Base-by-base conservation (phyloP, 345 rosid species). In the Crucihimalaya himalaica region DNA sequence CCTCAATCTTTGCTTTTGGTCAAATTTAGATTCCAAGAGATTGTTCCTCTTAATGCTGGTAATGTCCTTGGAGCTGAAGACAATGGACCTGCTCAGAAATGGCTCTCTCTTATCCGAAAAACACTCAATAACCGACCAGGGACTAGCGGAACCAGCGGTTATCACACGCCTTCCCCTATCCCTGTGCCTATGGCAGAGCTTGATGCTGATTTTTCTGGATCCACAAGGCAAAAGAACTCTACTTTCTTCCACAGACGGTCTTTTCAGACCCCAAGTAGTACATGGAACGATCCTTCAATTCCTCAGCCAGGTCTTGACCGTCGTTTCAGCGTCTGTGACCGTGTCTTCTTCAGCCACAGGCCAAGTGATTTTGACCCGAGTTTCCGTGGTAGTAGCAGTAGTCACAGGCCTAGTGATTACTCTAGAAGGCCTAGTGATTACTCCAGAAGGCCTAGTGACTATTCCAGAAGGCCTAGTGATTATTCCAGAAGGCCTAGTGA, bases 51-150 rank as follows among this genome's bases (percentile, higher is more conserved):
- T 59, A 95, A 92, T 80, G 97, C 99, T 71, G 97, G 98, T 42
- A 95, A 95, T 76, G 77, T 95, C 79, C 90, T 95, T 39, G 99
- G 97, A 18, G 87, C 97, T 52, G 99, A 95, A 86, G 98, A 95
- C 86, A 95, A 91, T 63, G 99, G 98, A 16, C 99, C 98, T 32
- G 97, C 98, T 70, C 90, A 95, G 68, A 95, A 95, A 82, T 95
- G 99, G 99, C 79, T 85, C 58, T 84, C 96, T 66, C 87, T 92
- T 15, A 82, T 95, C 35, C 82, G 96, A 14, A 95, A 74, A 82
- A 86, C 98, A 35, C 86, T 95, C 2, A 95, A 92, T 68, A 85
- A 81, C 85, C 90, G 88, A 73, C 98, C 98, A 12, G 99, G 99
- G 76, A 84, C 87, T 21, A 89, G 92, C 67, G 97, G 97, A 34